Percentiles rank a stretch among this genome's conserved stretches.
Conservation (phyloP, 495 filamentous ascomycete species). For the Neurospora tetrasperma region DNA sequence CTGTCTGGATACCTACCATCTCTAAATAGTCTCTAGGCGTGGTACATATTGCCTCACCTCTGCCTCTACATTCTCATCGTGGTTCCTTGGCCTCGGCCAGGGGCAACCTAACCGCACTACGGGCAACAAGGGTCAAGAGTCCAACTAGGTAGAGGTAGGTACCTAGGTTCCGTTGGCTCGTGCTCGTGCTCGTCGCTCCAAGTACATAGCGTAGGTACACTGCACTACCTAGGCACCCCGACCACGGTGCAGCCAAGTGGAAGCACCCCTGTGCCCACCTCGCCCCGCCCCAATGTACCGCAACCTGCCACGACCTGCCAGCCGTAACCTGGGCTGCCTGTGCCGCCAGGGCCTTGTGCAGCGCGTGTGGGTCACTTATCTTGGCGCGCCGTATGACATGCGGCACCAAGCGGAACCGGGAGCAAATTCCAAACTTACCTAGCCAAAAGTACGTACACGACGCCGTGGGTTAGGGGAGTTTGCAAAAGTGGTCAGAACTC, state of each 20-base stretch:
- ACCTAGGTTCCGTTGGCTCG: no score
- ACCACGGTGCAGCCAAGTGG: not conserved
- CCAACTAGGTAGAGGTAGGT: not conserved
- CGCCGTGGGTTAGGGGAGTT: conserved; percentile 13
- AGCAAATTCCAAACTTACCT: not conserved
- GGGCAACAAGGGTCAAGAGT: not conserved
- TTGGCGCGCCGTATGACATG: conserved; percentile 1
- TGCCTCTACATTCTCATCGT: not conserved
- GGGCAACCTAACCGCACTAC: not conserved
- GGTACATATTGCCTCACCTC: not conserved
- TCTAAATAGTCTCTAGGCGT: not conserved
- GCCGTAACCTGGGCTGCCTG: not conserved
- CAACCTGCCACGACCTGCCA: not conserved
- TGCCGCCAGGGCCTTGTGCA: not conserved
- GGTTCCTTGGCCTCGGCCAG: not conserved
- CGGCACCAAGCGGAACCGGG: conserved; percentile 1
- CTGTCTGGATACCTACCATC: not conserved
- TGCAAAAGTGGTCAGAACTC: conserved; percentile 1
- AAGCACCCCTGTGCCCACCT: not conserved
- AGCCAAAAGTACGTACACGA: not conserved
- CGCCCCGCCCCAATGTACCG: not conserved
- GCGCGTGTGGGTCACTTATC: not conserved
- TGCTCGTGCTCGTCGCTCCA: not conserved
- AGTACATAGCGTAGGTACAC: no score
- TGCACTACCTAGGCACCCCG: not conserved